Conservation (phyloP, 345 rosid genomes). For the Melastoma malabathricum region DNA sequence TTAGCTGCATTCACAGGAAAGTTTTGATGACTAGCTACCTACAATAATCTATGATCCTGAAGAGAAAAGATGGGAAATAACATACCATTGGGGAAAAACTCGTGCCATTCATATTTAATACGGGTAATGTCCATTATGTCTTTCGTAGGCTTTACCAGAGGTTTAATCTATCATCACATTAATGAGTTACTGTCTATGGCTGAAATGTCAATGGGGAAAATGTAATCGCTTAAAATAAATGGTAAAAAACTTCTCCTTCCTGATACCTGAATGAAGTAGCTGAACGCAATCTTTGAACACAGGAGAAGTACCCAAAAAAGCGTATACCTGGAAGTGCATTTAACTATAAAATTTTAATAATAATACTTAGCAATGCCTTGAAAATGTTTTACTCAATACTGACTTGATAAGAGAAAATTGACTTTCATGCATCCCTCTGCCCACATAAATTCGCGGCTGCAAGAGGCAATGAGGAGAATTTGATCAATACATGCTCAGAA, state of each 20-base stretch:
- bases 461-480: slow-evolving; percentile 7
- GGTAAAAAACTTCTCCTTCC: too few relatives aligned
- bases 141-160: slow-evolving; percentile 82
- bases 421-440: slow-evolving; percentile 99
- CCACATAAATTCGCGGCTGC: slow-evolving; percentile 91
- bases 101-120: slow-evolving; percentile 78
- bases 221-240: too few relatives aligned
- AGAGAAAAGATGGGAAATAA: slow-evolving; percentile 7
- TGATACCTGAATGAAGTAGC: slow-evolving; percentile 85
- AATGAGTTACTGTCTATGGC: neutral
- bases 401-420: slow-evolving; percentile 82
- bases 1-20: slow-evolving; percentile 35
- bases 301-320: slow-evolving; percentile 77
- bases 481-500: too few relatives aligned
- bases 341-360: slow-evolving; percentile 1
- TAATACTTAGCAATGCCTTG: neutral
- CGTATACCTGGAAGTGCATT: slow-evolving; percentile 58
- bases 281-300: slow-evolving; percentile 50
- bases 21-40: slow-evolving; percentile 6
- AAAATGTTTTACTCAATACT: slow-evolving; percentile 17
- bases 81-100: slow-evolving; percentile 72
- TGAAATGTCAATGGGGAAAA: neutral
- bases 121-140: slow-evolving; percentile 60
- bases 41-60: slow-evolving; percentile 7
- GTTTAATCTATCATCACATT: slow-evolving; percentile 41